These are phyloP conservation scores for Neonectria faginata DNA, from an alignment of 2,329 filamentous ascomycete species.

Conservation along the genomic window DNA sequence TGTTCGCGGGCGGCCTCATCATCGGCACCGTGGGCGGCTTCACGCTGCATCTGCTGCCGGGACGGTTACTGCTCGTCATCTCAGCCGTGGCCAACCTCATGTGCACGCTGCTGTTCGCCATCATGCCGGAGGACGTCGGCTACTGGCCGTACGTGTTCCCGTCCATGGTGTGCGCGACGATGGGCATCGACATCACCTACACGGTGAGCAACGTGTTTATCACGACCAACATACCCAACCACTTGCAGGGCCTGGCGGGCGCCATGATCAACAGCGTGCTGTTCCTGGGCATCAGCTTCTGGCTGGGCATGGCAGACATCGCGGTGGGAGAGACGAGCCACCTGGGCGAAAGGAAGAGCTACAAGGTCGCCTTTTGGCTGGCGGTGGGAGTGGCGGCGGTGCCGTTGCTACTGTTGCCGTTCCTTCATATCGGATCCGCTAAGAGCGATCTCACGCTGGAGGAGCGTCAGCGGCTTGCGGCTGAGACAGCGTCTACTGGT, in stretches of 20 bases:
- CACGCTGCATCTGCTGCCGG: conserved; percentile 66
- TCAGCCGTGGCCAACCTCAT: conserved; percentile 64
- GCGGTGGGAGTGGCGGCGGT: conserved; percentile 39
- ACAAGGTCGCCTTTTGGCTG: conserved; percentile 45
- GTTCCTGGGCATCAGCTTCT: conserved; percentile 72
- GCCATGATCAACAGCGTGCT: conserved; percentile 72
- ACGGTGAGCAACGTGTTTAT: conserved; percentile 76
- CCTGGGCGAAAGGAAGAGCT: conserved; percentile 47
- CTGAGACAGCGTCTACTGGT: conserved; percentile 11
- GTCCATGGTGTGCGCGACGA: conserved; percentile 67
- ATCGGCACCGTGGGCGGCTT: conserved; percentile 66
- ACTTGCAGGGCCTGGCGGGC: conserved; percentile 72
- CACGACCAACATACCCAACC: conserved; percentile 69
- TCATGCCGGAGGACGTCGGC: conserved; percentile 63
- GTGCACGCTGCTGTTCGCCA: conserved; percentile 65
- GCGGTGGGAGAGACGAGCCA: conserved; percentile 56
- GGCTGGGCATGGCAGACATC: conserved; percentile 73
- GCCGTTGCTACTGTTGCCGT: conserved; percentile 37
- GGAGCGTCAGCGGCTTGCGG: conserved; percentile 40
- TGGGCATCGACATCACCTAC: conserved; percentile 75
- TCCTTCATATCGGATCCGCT: conserved; percentile 43
- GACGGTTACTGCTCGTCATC: conserved; percentile 64
- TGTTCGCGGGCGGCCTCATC: conserved; percentile 69
- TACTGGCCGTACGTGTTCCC: conserved; percentile 76
- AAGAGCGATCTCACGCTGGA: conserved; percentile 45